Percentiles rank a stretch among this genome's conserved stretches.
These are phyloP conservation scores for Aurantiochytrium sp. DNA, from an alignment of 108 stramenopile genomes.

Conservation along the genomic window DNA sequence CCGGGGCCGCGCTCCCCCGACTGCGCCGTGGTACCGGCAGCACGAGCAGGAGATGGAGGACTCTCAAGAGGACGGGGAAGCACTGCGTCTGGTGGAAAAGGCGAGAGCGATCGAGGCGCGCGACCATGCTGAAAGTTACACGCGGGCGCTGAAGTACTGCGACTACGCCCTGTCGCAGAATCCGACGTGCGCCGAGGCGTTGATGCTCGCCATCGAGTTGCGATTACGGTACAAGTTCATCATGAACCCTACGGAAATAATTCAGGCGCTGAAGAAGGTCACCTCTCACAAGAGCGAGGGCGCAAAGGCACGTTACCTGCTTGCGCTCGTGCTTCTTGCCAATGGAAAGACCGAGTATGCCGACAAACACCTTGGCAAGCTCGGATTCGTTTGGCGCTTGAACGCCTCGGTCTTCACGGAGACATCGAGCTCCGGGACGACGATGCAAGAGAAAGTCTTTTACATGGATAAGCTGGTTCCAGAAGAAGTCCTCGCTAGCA, in stretches of 20 bases:
- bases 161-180: not conserved
- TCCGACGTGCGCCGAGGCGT: not conserved
- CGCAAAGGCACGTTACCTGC: not conserved
- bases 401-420: not conserved
- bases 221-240: not conserved
- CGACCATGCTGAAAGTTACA: too few species aligned
- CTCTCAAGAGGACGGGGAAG: too few species aligned
- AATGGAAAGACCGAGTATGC: not conserved
- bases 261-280: not conserved
- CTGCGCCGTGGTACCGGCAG: too few species aligned
- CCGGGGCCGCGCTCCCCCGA: too few species aligned
- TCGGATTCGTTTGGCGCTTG: not conserved
- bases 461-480: not conserved
- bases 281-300: not conserved
- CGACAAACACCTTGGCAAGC: not conserved
- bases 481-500: not conserved
- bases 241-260: not conserved
- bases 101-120: too few species aligned
- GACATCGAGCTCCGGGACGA: not conserved
- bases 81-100: too few species aligned
- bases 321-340: not conserved
- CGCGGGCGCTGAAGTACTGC: too few species aligned
- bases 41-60: too few species aligned
- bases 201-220: not conserved
- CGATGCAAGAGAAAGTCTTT: not conserved